A percentile compares a stretch with the other conserved stretches of the same genome.
These are phyloP conservation scores for Beta macrorhiza DNA, from an alignment of 179 eudicot genomes.

Conservation along the genomic window DNA sequence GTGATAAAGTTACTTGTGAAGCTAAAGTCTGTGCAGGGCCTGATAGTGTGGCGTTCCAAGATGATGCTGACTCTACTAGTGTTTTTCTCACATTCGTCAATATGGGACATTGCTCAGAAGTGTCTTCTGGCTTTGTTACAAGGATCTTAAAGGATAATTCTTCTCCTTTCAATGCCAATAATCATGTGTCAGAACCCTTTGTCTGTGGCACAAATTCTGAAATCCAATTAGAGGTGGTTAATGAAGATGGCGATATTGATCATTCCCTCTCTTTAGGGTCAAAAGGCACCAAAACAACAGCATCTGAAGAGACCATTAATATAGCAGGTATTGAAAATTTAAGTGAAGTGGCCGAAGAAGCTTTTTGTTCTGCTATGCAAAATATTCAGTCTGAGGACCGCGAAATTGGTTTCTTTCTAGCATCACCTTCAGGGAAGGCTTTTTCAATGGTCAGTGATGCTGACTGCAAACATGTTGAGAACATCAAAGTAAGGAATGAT, in stretches of 20 bases:
- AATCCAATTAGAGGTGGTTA: conserved; percentile 18
- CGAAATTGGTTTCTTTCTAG: conserved; percentile 23
- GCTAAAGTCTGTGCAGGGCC: conserved; percentile 2
- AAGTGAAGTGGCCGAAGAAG: conserved; percentile 12
- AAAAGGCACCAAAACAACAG: conserved; percentile 18
- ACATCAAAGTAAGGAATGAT: background rate
- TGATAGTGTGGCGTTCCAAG: conserved; percentile 9
- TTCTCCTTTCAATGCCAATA: background rate
- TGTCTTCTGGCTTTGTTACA: background rate
- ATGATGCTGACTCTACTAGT: background rate
- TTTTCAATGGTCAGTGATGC: conserved; percentile 9
- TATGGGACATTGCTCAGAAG: conserved; percentile 17
- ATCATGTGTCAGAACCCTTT: conserved; percentile 17
- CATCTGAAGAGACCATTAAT: conserved; percentile 15
- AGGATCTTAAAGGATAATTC: conserved; percentile 1
- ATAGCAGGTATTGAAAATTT: background rate
- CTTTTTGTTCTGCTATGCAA: conserved; percentile 13
- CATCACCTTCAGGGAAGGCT: conserved; percentile 14
- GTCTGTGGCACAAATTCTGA: conserved; percentile 14
- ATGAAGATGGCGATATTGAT: conserved; percentile 20
- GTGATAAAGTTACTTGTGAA: background rate
- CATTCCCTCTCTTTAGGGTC: conserved; percentile 20
- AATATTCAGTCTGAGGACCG: conserved; percentile 23
- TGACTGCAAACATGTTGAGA: conserved; percentile 11
- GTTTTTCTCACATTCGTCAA: conserved; percentile 1